Evolutionary conservation across 2,329 filamentous ascomycete species (phyloP), one percentile per base, ranked within the genome.

Genomic region (Tolypocladium album): DNA sequence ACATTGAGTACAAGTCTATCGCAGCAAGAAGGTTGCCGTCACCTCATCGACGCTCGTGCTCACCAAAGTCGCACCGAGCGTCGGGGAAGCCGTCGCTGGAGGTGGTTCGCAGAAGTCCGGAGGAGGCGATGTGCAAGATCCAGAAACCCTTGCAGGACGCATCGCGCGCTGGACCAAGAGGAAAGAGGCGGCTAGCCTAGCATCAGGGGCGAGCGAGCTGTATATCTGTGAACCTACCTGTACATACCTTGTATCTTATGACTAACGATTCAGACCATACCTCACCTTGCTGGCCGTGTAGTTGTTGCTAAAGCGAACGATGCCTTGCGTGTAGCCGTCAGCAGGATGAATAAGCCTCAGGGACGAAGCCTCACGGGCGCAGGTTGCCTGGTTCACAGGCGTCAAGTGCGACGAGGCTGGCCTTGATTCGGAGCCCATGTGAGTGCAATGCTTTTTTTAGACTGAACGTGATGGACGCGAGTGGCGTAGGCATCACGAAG

Each of bases 71-170:
- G 62, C 67, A 65, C 61, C 71, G 69, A 65, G 65, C 65, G 60
- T 63, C 67, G 61, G 65, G 64, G 60, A 61, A 59, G 39, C 61
- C 59, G 22, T 55, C 60, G 24, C 67, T 64, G 58, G 68, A 72
- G 56, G 71, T 74, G 56, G 71, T 74, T 61, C 72, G 77, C 65
- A 76, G 77, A 64, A 78, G 76, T 70, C 79, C 77, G 39, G 79
- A 79, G 56, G 75, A 78, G 67, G 68, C 72, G 60, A 62, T 75
- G 45, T 77, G 78, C 59, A 78, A 77, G 63, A 75, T 83, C 64
- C 78, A 78, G 62, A 83, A 83, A 67, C 67, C 75, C 59, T 68
- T 70, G 61, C 68, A 74, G 60, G 78, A 80, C 62, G 64, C 70
- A 34, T 64, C 67, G 58, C 73, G 77, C 66, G 74, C 71, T 61